Conservation (phyloP, 441 rosid species). For the Bocquillonia castaneifolia region DNA sequence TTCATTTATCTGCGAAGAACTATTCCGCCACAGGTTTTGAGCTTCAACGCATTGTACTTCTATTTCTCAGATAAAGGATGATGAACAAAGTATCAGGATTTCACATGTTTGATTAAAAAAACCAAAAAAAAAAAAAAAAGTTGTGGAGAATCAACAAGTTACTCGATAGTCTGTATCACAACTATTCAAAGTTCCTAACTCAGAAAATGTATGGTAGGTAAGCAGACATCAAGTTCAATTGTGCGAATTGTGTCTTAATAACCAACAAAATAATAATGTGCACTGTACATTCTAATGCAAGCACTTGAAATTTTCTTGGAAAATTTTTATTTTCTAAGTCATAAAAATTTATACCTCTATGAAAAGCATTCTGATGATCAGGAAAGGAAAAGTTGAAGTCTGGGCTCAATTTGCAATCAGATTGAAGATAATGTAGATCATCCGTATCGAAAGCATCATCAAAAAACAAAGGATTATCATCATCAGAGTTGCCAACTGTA, state of each 20-base stretch:
- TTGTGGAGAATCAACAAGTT: not conserved
- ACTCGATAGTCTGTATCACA: not conserved
- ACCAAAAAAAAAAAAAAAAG: not conserved
- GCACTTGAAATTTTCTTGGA: not conserved
- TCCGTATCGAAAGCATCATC: conserved; percentile 41
- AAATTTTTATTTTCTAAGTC: too few relatives aligned
- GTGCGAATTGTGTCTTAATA: not conserved
- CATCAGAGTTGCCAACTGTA: conserved; percentile 26
- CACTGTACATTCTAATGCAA: not conserved
- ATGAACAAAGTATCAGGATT: conserved; percentile 9
- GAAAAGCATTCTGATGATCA: not conserved
- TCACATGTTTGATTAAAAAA: not conserved
- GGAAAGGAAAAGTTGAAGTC: conserved; percentile 31
- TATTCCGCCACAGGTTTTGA: conserved; percentile 56
- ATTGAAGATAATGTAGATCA: conserved; percentile 52
- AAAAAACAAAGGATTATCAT: conserved; percentile 27
- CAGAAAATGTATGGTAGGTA: not conserved
- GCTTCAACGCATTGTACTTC: conserved; percentile 60
- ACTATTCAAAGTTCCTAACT: not conserved
- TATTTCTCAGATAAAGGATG: conserved; percentile 21
- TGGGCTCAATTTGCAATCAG: conserved; percentile 47
- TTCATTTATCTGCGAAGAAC: conserved; percentile 58
- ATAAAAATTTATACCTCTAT: not conserved
- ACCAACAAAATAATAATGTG: not conserved
- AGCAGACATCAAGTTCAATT: not conserved